These are phyloP conservation scores for Pseudopyricularia javanii DNA, from an alignment of 2,329 filamentous ascomycete genomes.

Conservation along the genomic window DNA sequence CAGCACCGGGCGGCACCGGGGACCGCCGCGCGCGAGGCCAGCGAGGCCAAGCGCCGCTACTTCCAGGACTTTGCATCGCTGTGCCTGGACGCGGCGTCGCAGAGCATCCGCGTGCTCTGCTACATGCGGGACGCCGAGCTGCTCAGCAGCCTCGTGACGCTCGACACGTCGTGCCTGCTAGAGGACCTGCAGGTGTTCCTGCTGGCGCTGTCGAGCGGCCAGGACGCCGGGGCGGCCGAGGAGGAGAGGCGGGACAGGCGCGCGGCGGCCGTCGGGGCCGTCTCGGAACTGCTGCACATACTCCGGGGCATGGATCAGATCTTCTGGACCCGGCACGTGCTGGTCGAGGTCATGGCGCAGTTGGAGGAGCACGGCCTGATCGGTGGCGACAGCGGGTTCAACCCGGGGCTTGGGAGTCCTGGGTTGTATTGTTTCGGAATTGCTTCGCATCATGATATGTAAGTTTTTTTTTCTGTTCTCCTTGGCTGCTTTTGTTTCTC, in stretches of 20 bases:
- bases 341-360: conserved; percentile 14
- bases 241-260: background rate
- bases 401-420: conserved; percentile 7
- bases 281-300: conserved; percentile 9
- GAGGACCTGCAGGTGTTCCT: conserved; percentile 14
- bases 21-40: background rate
- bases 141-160: conserved; percentile 11
- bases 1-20: background rate
- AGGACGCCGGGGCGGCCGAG: background rate
- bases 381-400: conserved; percentile 8
- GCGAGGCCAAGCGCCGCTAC: conserved; percentile 8
- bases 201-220: conserved; percentile 7
- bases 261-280: conserved; percentile 3
- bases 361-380: conserved; percentile 11
- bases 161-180: conserved; percentile 11
- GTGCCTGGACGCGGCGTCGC: conserved; percentile 11
- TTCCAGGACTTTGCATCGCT: conserved; percentile 10
- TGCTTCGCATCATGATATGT: conserved; percentile 8
- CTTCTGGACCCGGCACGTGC: conserved; percentile 11
- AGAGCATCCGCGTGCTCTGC: conserved; percentile 8
- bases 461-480: background rate
- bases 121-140: conserved; percentile 10
- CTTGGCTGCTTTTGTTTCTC: no score
- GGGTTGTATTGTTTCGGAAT: conserved; percentile 9
- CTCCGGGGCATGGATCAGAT: conserved; percentile 15